Percentiles rank a stretch among this genome's conserved stretches.
Evolutionary conservation across 441 rosid genomes (phyloP).

Genomic region (Hura crepitans): DNA sequence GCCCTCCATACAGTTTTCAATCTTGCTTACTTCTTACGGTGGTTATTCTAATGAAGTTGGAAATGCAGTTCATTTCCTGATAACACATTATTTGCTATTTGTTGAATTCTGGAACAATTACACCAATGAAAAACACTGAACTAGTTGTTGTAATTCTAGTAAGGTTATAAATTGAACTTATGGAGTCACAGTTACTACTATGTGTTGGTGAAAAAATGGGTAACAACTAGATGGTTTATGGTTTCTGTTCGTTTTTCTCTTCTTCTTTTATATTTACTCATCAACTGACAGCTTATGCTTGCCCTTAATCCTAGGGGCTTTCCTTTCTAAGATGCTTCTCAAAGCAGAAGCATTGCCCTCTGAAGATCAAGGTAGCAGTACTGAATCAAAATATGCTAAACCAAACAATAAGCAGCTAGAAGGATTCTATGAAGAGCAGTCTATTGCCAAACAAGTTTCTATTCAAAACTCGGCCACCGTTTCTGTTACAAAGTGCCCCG

Average conservation of each 20-base stretch:
- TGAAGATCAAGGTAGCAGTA: conserved; percentile 32
- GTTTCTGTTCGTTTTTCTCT: background rate
- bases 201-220: conserved; percentile 13
- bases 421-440: conserved; percentile 72
- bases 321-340: conserved; percentile 48
- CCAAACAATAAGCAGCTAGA: conserved; percentile 38
- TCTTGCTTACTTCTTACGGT: conserved; percentile 1
- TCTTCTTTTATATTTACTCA: conserved; percentile 6
- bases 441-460: conserved; percentile 49
- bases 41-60: background rate
- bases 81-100: background rate
- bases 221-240: conserved; percentile 15
- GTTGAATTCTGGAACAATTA: background rate
- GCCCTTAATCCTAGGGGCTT: conserved; percentile 41
- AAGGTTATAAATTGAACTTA: conserved; percentile 18
- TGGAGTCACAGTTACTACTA: conserved; percentile 4
- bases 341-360: conserved; percentile 39
- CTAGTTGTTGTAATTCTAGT: conserved; percentile 11
- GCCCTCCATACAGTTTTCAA: background rate
- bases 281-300: conserved; percentile 26
- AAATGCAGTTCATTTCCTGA: background rate
- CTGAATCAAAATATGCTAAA: conserved; percentile 32
- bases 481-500: conserved; percentile 56
- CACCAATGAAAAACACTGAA: conserved; percentile 7
- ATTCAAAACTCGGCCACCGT: conserved; percentile 48